Percentiles rank a stretch among this genome's conserved stretches.
Evolutionary conservation across 139 green algal species (phyloP).

Genomic region (Astrephomene gubernaculifera): DNA sequence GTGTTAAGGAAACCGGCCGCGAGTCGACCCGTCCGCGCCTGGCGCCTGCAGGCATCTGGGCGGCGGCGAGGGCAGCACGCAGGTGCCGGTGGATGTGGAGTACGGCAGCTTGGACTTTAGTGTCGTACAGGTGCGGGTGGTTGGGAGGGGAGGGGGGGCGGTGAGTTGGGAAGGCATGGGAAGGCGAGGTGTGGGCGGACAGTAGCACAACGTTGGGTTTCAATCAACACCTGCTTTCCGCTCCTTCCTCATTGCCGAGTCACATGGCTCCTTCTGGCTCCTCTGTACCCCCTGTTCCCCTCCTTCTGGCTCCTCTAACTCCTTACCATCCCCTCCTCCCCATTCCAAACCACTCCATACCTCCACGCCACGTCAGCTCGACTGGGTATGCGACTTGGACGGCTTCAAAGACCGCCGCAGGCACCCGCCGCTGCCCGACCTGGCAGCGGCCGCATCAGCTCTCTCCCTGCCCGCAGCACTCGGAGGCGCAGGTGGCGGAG

Average conservation of each 20-base stretch:
- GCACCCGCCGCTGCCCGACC: too few relatives aligned
- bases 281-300: background rate
- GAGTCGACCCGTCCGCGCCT: too few relatives aligned
- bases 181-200: background rate
- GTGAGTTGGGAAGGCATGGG: background rate
- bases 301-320: background rate
- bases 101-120: constrained; percentile 66
- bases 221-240: background rate
- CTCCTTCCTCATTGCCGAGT: background rate
- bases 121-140: constrained; percentile 59
- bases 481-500: too few relatives aligned
- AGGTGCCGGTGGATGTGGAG: constrained; percentile 63
- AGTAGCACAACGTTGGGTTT: background rate
- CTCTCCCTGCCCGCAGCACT: too few relatives aligned
- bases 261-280: background rate
- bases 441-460: too few relatives aligned
- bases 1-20: too few relatives aligned
- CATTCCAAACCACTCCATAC: background rate
- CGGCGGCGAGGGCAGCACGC: constrained; percentile 20
- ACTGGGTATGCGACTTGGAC: constrained; percentile 32
- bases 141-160: background rate
- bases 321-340: background rate
- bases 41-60: constrained; percentile 64
- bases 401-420: background rate
- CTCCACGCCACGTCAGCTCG: background rate